Evolutionary conservation across 257 asterid genomes (phyloP).

Genomic region (Solanum sparsipilum): DNA sequence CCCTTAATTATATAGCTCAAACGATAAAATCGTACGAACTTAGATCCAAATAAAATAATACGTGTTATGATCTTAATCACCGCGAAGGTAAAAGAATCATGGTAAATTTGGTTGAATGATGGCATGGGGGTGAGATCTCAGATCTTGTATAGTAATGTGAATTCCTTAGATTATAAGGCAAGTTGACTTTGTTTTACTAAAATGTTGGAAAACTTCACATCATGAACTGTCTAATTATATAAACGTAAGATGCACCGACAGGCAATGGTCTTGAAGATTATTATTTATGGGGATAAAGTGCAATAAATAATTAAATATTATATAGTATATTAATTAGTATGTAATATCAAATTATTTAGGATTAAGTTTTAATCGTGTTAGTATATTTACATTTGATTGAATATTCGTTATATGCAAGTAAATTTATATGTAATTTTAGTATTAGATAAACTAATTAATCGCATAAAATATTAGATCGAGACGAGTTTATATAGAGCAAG

Average conservation of each 20-base stretch:
- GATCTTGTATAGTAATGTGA: background rate
- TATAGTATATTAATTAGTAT: too few relatives aligned
- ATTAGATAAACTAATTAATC: background rate
- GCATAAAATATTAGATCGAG: background rate
- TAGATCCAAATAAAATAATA: background rate
- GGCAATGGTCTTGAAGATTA: background rate
- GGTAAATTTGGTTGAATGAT: background rate
- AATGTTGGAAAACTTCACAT: background rate
- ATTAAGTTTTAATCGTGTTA: background rate
- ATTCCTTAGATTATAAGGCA: background rate
- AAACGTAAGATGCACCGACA: background rate
- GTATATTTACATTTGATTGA: background rate
- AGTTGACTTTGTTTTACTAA: background rate
- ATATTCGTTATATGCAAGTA: background rate
- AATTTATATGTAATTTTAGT: background rate
- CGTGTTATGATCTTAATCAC: background rate
- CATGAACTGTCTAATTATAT: background rate
- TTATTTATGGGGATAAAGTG: background rate
- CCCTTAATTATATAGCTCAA: too few relatives aligned
- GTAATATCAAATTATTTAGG: background rate
- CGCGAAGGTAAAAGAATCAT: background rate
- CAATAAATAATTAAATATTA: background rate
- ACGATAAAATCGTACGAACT: fast-evolving
- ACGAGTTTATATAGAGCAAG: background rate
- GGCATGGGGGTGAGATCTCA: background rate